Percentiles rank a stretch among this genome's conserved stretches.
phyloP scores from a whole-genome alignment of 75 land plant species.

The Sequoia sempervirens region DNA sequence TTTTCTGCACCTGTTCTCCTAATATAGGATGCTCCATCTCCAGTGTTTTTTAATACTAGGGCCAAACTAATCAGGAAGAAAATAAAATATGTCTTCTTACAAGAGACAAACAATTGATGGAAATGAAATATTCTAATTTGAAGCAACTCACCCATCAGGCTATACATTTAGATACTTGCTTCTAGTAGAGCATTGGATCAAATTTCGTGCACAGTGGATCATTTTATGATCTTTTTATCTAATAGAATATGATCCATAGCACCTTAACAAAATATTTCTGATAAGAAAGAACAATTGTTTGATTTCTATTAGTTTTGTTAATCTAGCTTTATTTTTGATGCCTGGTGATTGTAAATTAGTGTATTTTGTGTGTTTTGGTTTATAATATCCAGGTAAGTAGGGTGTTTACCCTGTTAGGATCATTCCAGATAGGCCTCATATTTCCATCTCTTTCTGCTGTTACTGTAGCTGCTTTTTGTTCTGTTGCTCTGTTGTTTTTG shows the following conservation, averaged over 20 bases:
- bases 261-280: not conserved
- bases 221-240: not conserved
- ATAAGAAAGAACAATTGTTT: too few species aligned
- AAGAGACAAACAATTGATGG: not conserved
- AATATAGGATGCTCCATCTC: not conserved
- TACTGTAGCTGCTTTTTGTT: not conserved
- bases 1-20: not conserved
- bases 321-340: too few species aligned
- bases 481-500: not conserved
- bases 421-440: not conserved
- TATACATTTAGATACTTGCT: too few species aligned
- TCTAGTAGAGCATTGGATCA: too few species aligned
- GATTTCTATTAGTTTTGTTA: not conserved
- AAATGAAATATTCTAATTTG: not conserved
- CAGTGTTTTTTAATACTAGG: not conserved
- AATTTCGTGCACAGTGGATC: not conserved
- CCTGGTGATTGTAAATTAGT: too few species aligned
- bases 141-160: not conserved
- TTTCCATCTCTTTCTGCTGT: not conserved
- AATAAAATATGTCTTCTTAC: not conserved
- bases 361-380: not conserved
- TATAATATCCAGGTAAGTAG: not conserved
- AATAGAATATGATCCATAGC: not conserved
- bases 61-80: not conserved
- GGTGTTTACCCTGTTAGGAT: not conserved